A percentile compares a stretch with the other conserved stretches of the same genome.
Evolutionary conservation across 1,284 basidiomycete species (phyloP).

Genomic region (Exsudoporus floridanus): DNA sequence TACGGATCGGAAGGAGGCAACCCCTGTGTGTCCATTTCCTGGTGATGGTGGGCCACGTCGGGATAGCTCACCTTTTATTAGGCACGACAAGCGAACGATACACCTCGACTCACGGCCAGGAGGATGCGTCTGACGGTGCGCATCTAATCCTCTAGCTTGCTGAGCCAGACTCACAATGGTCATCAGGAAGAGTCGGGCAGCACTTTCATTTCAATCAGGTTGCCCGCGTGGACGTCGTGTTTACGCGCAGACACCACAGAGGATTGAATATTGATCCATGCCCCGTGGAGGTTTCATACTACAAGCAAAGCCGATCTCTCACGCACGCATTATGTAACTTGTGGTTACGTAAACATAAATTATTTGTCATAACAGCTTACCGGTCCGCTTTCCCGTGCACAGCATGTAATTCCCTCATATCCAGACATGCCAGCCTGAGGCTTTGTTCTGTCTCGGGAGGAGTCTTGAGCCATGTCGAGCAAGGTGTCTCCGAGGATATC

Average conservation of each 20-base stretch:
- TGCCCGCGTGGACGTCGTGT: background rate
- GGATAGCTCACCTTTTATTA: background rate
- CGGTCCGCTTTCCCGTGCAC: no score
- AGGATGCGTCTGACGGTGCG: background rate
- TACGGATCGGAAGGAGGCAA: background rate
- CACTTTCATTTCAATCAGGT: background rate
- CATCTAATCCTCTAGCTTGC: background rate
- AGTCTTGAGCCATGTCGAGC: background rate
- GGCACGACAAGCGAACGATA: background rate
- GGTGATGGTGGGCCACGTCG: background rate
- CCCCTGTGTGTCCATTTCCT: background rate
- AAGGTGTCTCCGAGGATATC: slow-evolving; percentile 5
- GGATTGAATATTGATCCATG: no score
- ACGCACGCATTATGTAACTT: no score
- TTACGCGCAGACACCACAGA: background rate
- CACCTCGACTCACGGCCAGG: background rate
- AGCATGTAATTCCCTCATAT: no score
- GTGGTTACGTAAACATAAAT: no score
- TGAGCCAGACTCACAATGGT: background rate
- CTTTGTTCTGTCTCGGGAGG: no score
- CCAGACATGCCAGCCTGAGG: no score
- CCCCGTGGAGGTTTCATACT: no score
- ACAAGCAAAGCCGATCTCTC: no score
- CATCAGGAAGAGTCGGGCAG: background rate
- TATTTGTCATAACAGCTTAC: no score